Conservation (phyloP, 176 grass and related monocot species). For the Bonia amplexicaulis region DNA sequence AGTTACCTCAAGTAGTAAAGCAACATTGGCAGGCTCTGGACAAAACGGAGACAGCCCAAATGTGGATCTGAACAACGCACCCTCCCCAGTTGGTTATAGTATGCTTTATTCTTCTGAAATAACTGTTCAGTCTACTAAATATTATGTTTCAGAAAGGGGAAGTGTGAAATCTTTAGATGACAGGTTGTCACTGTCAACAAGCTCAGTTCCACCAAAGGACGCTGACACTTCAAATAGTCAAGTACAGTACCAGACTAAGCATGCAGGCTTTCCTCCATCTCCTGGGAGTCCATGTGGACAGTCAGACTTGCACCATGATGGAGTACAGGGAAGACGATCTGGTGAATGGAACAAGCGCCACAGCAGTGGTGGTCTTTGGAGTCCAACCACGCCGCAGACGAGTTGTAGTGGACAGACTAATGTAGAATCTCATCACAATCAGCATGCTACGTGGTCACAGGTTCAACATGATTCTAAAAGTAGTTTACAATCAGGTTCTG, state of each 20-base stretch:
- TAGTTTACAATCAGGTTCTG: conserved; percentile 30
- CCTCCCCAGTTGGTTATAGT: conserved; percentile 41
- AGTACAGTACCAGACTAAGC: conserved; percentile 12
- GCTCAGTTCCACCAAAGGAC: conserved; percentile 44
- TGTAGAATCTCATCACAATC: conserved; percentile 34
- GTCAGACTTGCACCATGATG: conserved; percentile 34
- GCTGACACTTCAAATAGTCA: conserved; percentile 25
- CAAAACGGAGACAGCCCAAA: conserved; percentile 20
- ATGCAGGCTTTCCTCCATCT: conserved; percentile 20
- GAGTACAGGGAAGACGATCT: conserved; percentile 31
- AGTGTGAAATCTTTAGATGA: conserved; percentile 30
- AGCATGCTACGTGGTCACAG: conserved; percentile 25
- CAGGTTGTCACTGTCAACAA: conserved; percentile 33
- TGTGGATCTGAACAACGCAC: conserved; percentile 36
- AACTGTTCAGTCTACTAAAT: conserved; percentile 22
- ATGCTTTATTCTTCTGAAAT: conserved; percentile 33
- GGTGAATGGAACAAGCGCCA: conserved; percentile 40
- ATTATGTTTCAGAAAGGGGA: conserved; percentile 29
- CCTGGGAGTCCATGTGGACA: conserved; percentile 28
- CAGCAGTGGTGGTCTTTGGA: conserved; percentile 28
- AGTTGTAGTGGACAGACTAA: conserved; percentile 29
- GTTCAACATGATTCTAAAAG: conserved; percentile 25
- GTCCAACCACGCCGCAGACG: conserved; percentile 13
- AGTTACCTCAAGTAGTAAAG: conserved; percentile 31
- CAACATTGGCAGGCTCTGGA: conserved; percentile 23